These are phyloP conservation scores for Eremothecium coryli DNA, from an alignment of 1,139 yeast species.

Conservation along the genomic window DNA sequence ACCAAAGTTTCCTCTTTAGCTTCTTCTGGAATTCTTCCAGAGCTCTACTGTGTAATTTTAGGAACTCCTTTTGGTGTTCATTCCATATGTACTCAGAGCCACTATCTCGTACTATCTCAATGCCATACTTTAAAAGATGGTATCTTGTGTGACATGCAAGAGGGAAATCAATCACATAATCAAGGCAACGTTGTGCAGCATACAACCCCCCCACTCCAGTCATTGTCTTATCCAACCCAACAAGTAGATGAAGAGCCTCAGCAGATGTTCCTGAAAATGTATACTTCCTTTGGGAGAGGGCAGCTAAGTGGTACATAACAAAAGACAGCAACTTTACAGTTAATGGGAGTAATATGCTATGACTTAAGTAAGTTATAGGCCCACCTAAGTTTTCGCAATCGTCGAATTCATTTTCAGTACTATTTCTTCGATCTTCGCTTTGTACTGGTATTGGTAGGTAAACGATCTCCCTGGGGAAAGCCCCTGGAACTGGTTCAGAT, in stretches of 20 bases:
- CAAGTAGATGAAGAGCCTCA: not conserved
- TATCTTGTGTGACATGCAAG: constrained; percentile 3
- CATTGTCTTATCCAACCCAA: constrained; percentile 2
- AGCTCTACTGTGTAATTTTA: not conserved
- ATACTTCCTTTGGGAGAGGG: constrained; percentile 5
- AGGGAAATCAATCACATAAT: constrained; percentile 2
- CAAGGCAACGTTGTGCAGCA: constrained; percentile 2
- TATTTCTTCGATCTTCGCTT: not conserved
- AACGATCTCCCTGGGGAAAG: constrained; percentile 1
- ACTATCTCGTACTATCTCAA: constrained; percentile 3
- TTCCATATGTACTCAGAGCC: constrained; percentile 2
- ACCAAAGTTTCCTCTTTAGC: constrained; percentile 1
- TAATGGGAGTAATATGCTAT: constrained; percentile 1
- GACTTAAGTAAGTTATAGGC: not conserved
- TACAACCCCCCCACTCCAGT: constrained; percentile 4
- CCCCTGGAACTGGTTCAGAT: constrained; percentile 1
- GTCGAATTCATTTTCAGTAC: not conserved
- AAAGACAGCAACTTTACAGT: constrained; percentile 5
- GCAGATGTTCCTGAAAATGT: constrained; percentile 1
- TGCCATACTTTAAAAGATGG: constrained; percentile 4
- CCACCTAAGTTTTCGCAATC: not conserved
- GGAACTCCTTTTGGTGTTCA: constrained; percentile 1
- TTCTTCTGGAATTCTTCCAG: constrained; percentile 1
- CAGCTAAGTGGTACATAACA: constrained; percentile 1
- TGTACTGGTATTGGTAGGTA: constrained; percentile 2